phyloP scores from a whole-genome alignment of 768 basidiomycete species.

The Lepiota subincarnata region DNA sequence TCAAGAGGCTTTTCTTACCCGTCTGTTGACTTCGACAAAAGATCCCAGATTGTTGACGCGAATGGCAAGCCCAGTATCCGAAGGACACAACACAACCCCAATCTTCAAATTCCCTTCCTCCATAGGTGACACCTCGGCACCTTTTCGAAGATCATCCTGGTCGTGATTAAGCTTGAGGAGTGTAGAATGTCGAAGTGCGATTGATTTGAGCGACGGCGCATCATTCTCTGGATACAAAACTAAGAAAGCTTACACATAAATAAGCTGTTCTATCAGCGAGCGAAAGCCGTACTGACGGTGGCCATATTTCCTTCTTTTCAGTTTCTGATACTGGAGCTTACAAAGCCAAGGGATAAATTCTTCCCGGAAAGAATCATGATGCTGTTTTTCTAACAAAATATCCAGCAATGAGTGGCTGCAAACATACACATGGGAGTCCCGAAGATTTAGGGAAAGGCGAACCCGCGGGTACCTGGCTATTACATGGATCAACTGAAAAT shows the following conservation, averaged over 20 bases:
- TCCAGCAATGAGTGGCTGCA: conserved; percentile 75
- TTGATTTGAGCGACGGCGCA: conserved; percentile 40
- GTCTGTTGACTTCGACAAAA: conserved; percentile 78
- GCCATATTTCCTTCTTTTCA: conserved; percentile 56
- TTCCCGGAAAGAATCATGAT: conserved; percentile 80
- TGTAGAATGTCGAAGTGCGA: conserved; percentile 61
- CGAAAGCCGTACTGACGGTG: conserved; percentile 33
- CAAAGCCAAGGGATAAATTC: conserved; percentile 93
- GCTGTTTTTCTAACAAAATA: conserved; percentile 59
- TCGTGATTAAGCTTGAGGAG: conserved; percentile 1
- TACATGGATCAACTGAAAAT: conserved; percentile 4
- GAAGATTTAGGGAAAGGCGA: conserved; percentile 60
- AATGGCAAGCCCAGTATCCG: conserved; percentile 51
- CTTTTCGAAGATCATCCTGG: conserved; percentile 19
- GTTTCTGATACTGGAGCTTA: conserved; percentile 73
- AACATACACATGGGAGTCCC: conserved; percentile 91
- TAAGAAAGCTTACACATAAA: conserved; percentile 5
- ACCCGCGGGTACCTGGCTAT: conserved; percentile 62
- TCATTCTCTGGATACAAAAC: conserved; percentile 41
- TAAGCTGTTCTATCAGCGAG: not conserved
- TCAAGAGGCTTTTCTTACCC: conserved; percentile 40
- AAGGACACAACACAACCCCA: conserved; percentile 57
- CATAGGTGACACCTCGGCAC: conserved; percentile 22
- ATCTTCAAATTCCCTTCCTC: conserved; percentile 51
- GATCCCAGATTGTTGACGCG: conserved; percentile 74